Evolutionary conservation across 176 grass and related monocot species (phyloP), one percentile per base, ranked within the genome.

Genomic region (Bromus sterilis): DNA sequence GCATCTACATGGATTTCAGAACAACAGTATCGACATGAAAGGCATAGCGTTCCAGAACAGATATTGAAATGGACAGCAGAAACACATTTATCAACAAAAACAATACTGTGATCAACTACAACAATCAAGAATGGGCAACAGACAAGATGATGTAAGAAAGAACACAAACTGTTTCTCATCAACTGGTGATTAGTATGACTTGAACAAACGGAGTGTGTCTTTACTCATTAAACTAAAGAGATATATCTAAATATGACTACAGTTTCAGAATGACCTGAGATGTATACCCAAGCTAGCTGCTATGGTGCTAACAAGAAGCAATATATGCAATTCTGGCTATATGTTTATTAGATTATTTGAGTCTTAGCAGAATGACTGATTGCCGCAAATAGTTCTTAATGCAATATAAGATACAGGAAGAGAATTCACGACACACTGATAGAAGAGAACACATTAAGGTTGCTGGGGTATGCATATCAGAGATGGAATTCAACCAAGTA

Each of bases 51-150:
- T 33, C 28, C 56, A 48, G 31, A 4, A 40, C 31, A 29, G 61
- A n/a, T 30, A 69, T 80, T 12, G 9, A 49, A 57, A 84, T 63
- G 39, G 49, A 46, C 24, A 46, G 68, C 13, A 46, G 25, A 71
- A 42, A 32, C 6, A 1, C 18, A 35, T 15, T 15, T 7, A 26
- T 71, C 35, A 49, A 60, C 2, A 36, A 80, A 80, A 80, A 40
- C 20, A 75, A 1, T 49, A 33, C 4, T 59, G 12, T 74, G 57
- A 73, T 74, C 36, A 25, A 83, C 57, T 30, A 83, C 44, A 82
- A 75, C 60, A 58, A 49, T 23, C 49, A 84, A 82, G 31, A 82
- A 70, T 66, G 33, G 39, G n/a, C 36, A 68, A 51, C 14, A 85
- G 72, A 56, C 26, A 66, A 18, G 29, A 46, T 79, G 37, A 46